These are phyloP conservation scores for Circinella minor DNA, from an alignment of 371 early-diverging fungal species.

Conservation along the genomic window DNA sequence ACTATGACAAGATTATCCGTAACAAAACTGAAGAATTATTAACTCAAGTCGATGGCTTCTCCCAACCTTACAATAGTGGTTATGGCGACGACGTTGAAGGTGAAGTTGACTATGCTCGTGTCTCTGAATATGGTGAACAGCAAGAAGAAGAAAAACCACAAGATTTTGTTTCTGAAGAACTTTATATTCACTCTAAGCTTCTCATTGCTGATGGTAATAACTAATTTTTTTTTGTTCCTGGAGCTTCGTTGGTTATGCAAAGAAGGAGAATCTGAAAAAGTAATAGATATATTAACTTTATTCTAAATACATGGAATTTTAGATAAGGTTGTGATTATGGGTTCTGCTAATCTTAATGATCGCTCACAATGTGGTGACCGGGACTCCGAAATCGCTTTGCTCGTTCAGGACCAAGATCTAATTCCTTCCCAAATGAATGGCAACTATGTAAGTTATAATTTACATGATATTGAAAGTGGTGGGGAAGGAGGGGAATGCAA, in stretches of 20 bases:
- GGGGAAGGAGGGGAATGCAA: too few relatives aligned
- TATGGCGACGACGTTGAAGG: constrained; percentile 10
- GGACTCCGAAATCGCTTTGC: constrained; percentile 89
- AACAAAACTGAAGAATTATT: constrained; percentile 40
- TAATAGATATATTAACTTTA: too few relatives aligned
- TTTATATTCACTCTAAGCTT: constrained; percentile 92
- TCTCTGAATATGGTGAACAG: constrained; percentile 27
- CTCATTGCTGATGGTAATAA: constrained; percentile 84
- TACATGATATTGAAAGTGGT: too few relatives aligned
- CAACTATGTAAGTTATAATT: constrained; percentile 47
- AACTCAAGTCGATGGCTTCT: constrained; percentile 43
- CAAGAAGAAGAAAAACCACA: constrained; percentile 30
- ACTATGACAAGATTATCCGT: constrained; percentile 63
- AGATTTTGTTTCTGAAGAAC: constrained; percentile 79
- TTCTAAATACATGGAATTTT: background rate
- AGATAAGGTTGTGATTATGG: constrained; percentile 82
- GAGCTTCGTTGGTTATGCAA: too few relatives aligned
- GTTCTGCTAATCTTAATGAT: constrained; percentile 93
- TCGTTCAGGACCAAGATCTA: constrained; percentile 78
- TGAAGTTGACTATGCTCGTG: constrained; percentile 24
- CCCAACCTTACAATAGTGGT: constrained; percentile 13
- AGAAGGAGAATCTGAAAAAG: too few relatives aligned
- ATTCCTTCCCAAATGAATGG: constrained; percentile 78
- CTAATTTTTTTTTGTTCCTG: background rate
- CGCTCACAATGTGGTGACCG: constrained; percentile 88